phyloP scores from a whole-genome alignment of 1,284 basidiomycete genomes.

The Cystobasidium slooffiae region DNA sequence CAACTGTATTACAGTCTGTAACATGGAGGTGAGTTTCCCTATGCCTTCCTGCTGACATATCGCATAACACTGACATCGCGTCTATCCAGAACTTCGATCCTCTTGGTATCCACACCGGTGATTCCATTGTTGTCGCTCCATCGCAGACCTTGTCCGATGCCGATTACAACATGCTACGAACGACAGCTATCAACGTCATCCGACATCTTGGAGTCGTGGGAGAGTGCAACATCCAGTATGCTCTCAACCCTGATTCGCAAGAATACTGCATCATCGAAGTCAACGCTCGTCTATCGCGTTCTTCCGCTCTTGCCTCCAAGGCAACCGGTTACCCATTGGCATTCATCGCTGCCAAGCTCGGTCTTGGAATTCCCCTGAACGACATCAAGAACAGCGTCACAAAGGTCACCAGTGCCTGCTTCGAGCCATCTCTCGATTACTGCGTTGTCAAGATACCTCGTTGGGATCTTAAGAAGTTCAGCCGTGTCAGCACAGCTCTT shows the following conservation, averaged over 20 bases:
- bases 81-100: slow-evolving; percentile 89
- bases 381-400: slow-evolving; percentile 98
- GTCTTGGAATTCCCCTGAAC: slow-evolving; percentile 93
- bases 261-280: slow-evolving; percentile 99
- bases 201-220: slow-evolving; percentile 96
- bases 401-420: slow-evolving; percentile 93
- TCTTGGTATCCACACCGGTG: slow-evolving; percentile 96
- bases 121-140: slow-evolving; percentile 98
- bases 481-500: slow-evolving; percentile 79
- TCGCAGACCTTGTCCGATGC: slow-evolving; percentile 97
- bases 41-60: slow-evolving; percentile 5
- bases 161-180: slow-evolving; percentile 98
- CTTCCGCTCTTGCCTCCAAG: slow-evolving; percentile 96
- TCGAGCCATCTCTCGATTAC: slow-evolving; percentile 96
- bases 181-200: slow-evolving; percentile 96
- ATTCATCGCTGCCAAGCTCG: slow-evolving; percentile 97
- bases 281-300: slow-evolving; percentile 97
- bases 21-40: slow-evolving; percentile 84
- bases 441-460: slow-evolving; percentile 97
- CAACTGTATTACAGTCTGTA: slow-evolving; percentile 98
- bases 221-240: slow-evolving; percentile 99
- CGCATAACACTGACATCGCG: slow-evolving; percentile 24
- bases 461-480: slow-evolving; percentile 99
- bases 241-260: slow-evolving; percentile 89
- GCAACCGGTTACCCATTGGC: slow-evolving; percentile 98